phyloP scores from a whole-genome alignment of 2,329 filamentous ascomycete species.

The Colletotrichum destructivum region DNA sequence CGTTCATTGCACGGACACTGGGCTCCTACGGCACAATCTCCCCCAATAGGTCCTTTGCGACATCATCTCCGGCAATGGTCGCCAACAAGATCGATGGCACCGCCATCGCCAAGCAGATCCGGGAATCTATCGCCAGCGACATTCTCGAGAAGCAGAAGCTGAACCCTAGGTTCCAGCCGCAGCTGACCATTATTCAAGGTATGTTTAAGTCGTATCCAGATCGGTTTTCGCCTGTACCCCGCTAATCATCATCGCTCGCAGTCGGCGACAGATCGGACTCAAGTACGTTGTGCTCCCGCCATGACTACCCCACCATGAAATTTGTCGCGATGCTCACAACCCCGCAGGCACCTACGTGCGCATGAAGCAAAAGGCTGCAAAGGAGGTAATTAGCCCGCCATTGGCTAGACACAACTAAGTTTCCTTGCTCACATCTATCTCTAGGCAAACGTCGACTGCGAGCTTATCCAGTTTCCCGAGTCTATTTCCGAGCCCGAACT shows the following conservation, averaged over 20 bases:
- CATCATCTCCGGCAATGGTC: conserved; percentile 78
- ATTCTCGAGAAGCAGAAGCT: conserved; percentile 85
- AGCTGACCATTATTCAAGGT: conserved; percentile 96
- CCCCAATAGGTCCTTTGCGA: conserved; percentile 54
- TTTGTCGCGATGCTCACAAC: conserved; percentile 51
- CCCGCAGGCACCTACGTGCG: conserved; percentile 92
- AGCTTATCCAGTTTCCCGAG: conserved; percentile 87
- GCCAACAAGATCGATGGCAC: conserved; percentile 96
- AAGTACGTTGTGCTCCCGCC: conserved; percentile 68
- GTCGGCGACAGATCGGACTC: conserved; percentile 96
- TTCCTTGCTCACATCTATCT: conserved; percentile 16
- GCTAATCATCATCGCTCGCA: conserved; percentile 53
- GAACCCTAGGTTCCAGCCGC: conserved; percentile 91
- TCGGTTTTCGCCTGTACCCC: not conserved
- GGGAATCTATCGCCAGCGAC: conserved; percentile 83
- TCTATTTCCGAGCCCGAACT: conserved; percentile 88
- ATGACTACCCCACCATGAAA: conserved; percentile 41
- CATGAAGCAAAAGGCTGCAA: conserved; percentile 98
- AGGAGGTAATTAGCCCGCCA: conserved; percentile 74
- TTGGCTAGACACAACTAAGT: not conserved
- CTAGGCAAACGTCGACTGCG: conserved; percentile 92
- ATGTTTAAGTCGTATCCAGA: conserved; percentile 48
- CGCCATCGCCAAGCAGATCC: conserved; percentile 92
- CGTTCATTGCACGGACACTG: conserved; percentile 35
- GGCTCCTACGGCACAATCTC: conserved; percentile 18